These are phyloP conservation scores for Phaseolus lunatus DNA, from an alignment of 306 rosid species.

Conservation along the genomic window DNA sequence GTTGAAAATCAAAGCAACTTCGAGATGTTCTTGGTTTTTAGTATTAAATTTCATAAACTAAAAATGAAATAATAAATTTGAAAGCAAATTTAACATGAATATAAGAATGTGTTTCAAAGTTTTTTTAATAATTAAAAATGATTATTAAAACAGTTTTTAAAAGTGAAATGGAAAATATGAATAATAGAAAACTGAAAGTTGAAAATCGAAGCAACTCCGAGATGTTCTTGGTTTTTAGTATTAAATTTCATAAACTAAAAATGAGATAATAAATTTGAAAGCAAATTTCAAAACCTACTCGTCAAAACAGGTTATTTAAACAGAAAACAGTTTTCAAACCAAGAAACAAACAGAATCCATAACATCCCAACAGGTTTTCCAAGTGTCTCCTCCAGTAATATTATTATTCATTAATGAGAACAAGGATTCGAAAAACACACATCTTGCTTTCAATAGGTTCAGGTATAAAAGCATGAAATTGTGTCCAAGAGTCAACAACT, in stretches of 20 bases:
- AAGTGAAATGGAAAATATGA: not conserved
- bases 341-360: not conserved
- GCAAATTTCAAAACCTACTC: not conserved
- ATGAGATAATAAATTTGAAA: not conserved
- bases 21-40: not conserved
- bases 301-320: not conserved
- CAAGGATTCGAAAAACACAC: not conserved
- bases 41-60: not conserved
- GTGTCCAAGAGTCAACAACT: conserved; percentile 17
- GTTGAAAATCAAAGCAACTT: not conserved
- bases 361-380: conserved; percentile 33
- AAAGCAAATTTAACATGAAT: conserved; percentile 38
- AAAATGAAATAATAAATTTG: not conserved
- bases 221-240: not conserved
- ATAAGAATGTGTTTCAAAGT: not conserved
- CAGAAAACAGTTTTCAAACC: not conserved
- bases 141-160: not conserved
- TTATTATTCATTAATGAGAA: conserved; percentile 19
- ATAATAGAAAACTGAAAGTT: not conserved
- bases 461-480: conserved; percentile 7
- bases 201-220: not conserved
- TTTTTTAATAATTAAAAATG: not conserved
- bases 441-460: not conserved
- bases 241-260: not conserved
- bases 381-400: conserved; percentile 18